A percentile compares a stretch with the other conserved stretches of the same genome.
These are phyloP conservation scores for Hyphodiscus hymeniophilus DNA, from an alignment of 495 filamentous ascomycete species.

Conservation along the genomic window DNA sequence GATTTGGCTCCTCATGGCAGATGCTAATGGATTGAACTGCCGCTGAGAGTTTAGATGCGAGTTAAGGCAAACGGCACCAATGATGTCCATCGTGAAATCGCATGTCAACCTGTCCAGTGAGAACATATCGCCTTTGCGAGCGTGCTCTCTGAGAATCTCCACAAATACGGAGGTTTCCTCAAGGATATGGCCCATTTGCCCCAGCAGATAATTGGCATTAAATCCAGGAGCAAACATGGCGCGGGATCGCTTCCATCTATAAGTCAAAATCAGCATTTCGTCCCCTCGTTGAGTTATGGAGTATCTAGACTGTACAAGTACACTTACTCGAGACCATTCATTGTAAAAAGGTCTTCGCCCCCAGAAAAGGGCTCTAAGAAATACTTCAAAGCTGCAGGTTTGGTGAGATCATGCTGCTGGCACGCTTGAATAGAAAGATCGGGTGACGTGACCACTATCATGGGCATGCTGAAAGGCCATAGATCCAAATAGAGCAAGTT, in stretches of 20 bases:
- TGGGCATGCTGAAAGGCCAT: slow-evolving; percentile 19
- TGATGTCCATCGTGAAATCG: slow-evolving; percentile 35
- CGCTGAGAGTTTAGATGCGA: slow-evolving; percentile 25
- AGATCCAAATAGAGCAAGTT: slow-evolving; percentile 20
- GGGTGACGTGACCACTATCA: slow-evolving; percentile 19
- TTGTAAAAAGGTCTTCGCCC: slow-evolving; percentile 3
- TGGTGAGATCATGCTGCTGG: slow-evolving; percentile 6
- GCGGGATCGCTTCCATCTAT: slow-evolving; percentile 4
- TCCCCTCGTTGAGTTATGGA: too few relatives aligned
- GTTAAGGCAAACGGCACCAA: slow-evolving; percentile 22
- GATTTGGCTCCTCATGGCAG: slow-evolving; percentile 23
- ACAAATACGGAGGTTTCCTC: slow-evolving; percentile 31
- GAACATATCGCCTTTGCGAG: slow-evolving; percentile 26
- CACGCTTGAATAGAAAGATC: slow-evolving; percentile 14
- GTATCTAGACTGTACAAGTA: too few relatives aligned
- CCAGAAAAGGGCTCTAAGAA: slow-evolving; percentile 16
- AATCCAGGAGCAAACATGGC: slow-evolving; percentile 40
- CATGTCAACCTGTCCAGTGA: slow-evolving; percentile 26
- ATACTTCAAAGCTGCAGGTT: slow-evolving; percentile 17
- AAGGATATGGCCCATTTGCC: slow-evolving; percentile 31
- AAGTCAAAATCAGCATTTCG: too few relatives aligned
- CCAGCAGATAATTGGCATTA: slow-evolving; percentile 29
- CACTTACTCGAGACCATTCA: background rate
- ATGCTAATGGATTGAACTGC: slow-evolving; percentile 20
- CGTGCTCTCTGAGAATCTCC: slow-evolving; percentile 25